Base-by-base conservation (phyloP, 176 grass and related monocot species). In the Musa troglodytarum region DNA sequence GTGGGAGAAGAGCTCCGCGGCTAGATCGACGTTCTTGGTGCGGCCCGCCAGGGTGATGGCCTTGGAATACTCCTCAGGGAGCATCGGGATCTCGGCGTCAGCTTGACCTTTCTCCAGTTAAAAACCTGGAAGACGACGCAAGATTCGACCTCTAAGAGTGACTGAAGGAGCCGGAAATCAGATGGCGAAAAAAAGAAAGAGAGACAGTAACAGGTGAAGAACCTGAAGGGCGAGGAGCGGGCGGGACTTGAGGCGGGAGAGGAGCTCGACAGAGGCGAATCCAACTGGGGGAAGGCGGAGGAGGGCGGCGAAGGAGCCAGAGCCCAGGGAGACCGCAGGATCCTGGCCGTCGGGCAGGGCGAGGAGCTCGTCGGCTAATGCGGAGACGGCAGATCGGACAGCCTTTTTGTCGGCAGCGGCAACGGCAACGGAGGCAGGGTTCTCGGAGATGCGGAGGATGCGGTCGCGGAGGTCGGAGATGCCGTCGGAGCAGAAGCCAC, bases 1-100 rank as follows among this genome's bases (percentile, higher is more conserved):
- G 8, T 87, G 88, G 26, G 62, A 49, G 79, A 99, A 99, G 80
- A 94, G 70, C 26, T 51, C 34, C 13, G 78, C 73, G 0, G 90
- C 90, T 14, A 74, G 51, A 20, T 66, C 57, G 17, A 72, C 63
- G 62, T 99, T 80, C 52, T 79, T 55, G 1, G 90, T 82, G 55
- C 82, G 90, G 84, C 86, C 59, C 0, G 95, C 95, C 14, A 99
- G 65, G 53, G 95, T 51, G 71, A 99, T 99, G 50, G 88, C 84
- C 54, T 94, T 84, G 78, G 79, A 23, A 62, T 91, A 99, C 88
- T 99, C 95, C 7, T 83, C 51, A 2, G 82, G 58, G 8, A 84
- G 64, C 8, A 89, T 65, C 7, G 88, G 65, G 76, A 80, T 83
- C 52, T 82, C 76, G 7, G 70, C 54, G 2, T 77, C 84, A 2